A percentile compares a stretch with the other conserved stretches of the same genome.
Evolutionary conservation across 192 early-diverging fungal genomes (phyloP).

Genomic region (Podila epigama): DNA sequence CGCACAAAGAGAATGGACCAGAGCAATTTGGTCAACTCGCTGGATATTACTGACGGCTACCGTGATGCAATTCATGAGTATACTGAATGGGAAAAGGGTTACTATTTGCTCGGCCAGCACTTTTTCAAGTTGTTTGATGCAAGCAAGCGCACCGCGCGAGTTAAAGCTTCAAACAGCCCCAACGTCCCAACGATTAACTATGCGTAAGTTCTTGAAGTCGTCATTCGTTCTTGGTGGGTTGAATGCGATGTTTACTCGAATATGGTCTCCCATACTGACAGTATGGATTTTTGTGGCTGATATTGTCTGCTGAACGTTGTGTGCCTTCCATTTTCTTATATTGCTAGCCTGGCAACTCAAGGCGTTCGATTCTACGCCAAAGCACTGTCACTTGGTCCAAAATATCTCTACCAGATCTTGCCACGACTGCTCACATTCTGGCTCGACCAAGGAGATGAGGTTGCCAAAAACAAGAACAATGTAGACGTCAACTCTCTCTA

Average conservation of each 20-base stretch:
- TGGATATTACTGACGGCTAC: constrained; percentile 55
- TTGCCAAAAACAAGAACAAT: too few species aligned
- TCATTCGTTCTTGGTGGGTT: too few species aligned
- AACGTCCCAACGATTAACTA: too few species aligned
- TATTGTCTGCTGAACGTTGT: too few species aligned
- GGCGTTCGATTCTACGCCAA: constrained; percentile 31
- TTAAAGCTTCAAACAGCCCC: too few species aligned
- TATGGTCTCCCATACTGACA: not conserved
- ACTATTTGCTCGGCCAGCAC: constrained; percentile 68
- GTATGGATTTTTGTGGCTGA: constrained; percentile 1
- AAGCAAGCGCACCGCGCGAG: constrained; percentile 11
- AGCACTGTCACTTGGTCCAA: constrained; percentile 70
- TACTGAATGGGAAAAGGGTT: constrained; percentile 72
- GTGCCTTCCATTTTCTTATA: too few species aligned
- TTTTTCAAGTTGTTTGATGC: constrained; percentile 61
- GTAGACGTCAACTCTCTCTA: constrained; percentile 20
- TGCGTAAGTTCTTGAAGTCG: too few species aligned
- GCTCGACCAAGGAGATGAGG: constrained; percentile 71
- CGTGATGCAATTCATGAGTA: constrained; percentile 17
- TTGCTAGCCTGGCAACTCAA: constrained; percentile 12
- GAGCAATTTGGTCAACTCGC: constrained; percentile 46
- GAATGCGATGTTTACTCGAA: too few species aligned
- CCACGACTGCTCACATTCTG: constrained; percentile 87
- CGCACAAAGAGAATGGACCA: constrained; percentile 66
- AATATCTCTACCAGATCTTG: constrained; percentile 86